These are phyloP conservation scores for Boletales sp. DNA, from an alignment of 768 basidiomycete genomes.

Conservation along the genomic window DNA sequence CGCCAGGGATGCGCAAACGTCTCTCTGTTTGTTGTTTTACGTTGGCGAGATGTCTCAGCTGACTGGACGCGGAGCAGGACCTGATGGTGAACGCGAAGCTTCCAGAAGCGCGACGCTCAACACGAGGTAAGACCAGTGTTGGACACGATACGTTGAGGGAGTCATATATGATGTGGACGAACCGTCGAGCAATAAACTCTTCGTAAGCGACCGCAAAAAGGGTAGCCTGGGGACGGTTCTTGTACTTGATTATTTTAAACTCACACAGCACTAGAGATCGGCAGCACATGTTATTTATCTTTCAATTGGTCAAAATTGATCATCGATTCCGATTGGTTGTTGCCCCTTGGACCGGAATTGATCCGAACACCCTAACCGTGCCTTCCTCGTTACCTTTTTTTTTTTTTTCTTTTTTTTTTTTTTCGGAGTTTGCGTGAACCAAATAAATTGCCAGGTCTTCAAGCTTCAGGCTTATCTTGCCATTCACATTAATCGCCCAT, in stretches of 20 bases:
- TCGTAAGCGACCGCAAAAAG: constrained; percentile 6
- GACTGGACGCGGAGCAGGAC: constrained; percentile 45
- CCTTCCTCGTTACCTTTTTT: too few species aligned
- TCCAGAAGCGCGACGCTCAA: constrained; percentile 78
- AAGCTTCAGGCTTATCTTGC: too few species aligned
- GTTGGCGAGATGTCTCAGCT: constrained; percentile 2
- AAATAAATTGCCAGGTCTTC: neutral
- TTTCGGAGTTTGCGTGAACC: constrained; percentile 1
- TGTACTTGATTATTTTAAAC: constrained; percentile 2
- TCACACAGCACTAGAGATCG: neutral
- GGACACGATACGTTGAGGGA: constrained; percentile 68
- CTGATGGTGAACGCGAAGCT: constrained; percentile 63
- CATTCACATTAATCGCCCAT: constrained; percentile 11
- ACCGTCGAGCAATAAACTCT: constrained; percentile 61
- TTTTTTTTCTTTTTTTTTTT: neutral
- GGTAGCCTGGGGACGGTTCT: constrained; percentile 5
- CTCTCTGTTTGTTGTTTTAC: constrained; percentile 51
- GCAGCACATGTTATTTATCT: neutral
- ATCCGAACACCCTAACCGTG: too few species aligned
- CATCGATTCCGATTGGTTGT: too few species aligned
- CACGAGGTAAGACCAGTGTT: constrained; percentile 57
- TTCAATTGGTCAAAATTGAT: neutral
- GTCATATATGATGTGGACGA: constrained; percentile 87
- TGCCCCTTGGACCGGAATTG: too few species aligned
- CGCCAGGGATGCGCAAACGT: constrained; percentile 74